Evolutionary conservation across 176 grass and related monocot genomes (phyloP), one percentile per base, ranked within the genome.

Genomic region (Oryza meyeriana): DNA sequence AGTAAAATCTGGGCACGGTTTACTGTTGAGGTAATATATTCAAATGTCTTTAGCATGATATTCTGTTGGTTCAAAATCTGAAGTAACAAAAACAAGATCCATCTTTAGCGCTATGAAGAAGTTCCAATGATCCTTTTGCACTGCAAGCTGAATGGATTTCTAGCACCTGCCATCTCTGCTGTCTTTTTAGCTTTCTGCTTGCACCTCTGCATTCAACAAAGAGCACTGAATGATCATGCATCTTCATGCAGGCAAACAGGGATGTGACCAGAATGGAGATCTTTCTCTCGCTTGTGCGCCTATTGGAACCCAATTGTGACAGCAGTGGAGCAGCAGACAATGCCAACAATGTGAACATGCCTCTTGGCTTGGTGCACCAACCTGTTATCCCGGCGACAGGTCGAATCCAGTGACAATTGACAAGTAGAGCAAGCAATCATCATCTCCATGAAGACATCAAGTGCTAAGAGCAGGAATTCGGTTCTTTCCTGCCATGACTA

Each of bases 1-100:
- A 88, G 77, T 84, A 94, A 94, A 92, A 84, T 94, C 35, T 94
- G 93, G 93, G 93, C 93, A 77, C 70, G 85, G 10, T 94, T 94
- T 81, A 89, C 87, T 59, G 93, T 94, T 34, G 93, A 92, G 93
- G 93, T 92, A 92, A 71, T 80, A 10, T 38, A 45, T 16, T 39
- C 32, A 40, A 34, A 72, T 82, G 9, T 26, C 8, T 12, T 40
- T 32, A 55, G 12, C 11, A 45, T 59, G 25, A 30, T 29, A 28
- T 64, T 74, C 25, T 44, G 9, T 45, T 14, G 33, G 26, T 59
- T 42, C 3, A 69, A 66, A 58, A 41, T 52, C 8, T 1, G 1
- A 47, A 69, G 22, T 69, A 29, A 44, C 20, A 65, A 35, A 39
- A 27, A n/a, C n/a, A n/a, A n/a, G n/a, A 61, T n/a, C 10, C 64